Conservation (phyloP, 2,329 filamentous ascomycete species). For the Fusarium sp. region DNA sequence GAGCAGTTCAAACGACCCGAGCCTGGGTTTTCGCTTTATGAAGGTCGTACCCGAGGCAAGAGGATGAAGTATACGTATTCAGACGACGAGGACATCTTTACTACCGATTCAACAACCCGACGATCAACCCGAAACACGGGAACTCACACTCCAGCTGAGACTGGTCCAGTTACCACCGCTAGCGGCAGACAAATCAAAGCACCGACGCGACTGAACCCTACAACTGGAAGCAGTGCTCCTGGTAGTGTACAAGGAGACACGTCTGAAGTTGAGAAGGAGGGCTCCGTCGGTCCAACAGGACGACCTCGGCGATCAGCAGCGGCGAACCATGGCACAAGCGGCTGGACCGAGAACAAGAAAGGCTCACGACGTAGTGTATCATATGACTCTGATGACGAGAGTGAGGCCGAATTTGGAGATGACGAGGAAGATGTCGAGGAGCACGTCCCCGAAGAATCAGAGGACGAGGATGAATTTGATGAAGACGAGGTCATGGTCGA, state of each 20-base stretch:
- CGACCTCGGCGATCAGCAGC: constrained; percentile 62
- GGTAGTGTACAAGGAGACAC: constrained; percentile 58
- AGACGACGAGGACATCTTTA: constrained; percentile 81
- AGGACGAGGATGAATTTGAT: constrained; percentile 68
- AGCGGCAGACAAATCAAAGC: constrained; percentile 87
- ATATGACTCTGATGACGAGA: constrained; percentile 71
- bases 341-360: constrained; percentile 50
- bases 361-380: constrained; percentile 54
- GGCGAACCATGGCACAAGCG: constrained; percentile 59
- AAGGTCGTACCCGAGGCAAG: constrained; percentile 95
- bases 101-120: constrained; percentile 71
- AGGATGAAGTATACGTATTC: constrained; percentile 96
- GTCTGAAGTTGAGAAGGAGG: constrained; percentile 52
- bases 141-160: constrained; percentile 75
- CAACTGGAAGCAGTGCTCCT: constrained; percentile 60
- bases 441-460: constrained; percentile 68
- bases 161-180: constrained; percentile 73
- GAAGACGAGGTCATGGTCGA: constrained; percentile 65
- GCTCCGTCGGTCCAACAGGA: constrained; percentile 55
- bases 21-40: constrained; percentile 90
- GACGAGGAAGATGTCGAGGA: constrained; percentile 77
- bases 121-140: constrained; percentile 79
- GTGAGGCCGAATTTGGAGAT: constrained; percentile 78
- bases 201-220: constrained; percentile 71
- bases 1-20: constrained; percentile 89